Base-by-base conservation (phyloP, 306 rosid genomes). In the Geum urbanum region DNA sequence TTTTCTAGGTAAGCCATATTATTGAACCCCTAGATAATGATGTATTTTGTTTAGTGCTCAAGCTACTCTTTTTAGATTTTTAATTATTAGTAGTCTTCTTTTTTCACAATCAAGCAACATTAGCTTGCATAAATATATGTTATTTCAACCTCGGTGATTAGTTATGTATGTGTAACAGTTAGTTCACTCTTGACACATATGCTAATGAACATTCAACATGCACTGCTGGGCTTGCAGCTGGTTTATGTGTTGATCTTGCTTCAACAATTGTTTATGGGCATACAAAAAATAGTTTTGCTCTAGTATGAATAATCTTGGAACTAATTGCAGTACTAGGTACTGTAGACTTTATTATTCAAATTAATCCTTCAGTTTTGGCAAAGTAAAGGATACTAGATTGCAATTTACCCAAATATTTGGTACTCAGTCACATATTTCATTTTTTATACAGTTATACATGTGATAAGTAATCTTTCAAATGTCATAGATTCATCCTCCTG, bases 211-310 rank as follows among this genome's bases (percentile, higher is more conserved):
- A 94, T 89, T 94, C 99, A 48, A 97, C 99, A 80, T 69, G 71
- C 68, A 91, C 99, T 83, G 97, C 99, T 77, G 83, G 99, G 87
- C 87, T 91, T 75, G 99, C 99, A 15, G 97, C 99, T 51, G 99
- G 96, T 67, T 79, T 94, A 82, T 94, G 96, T 76, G 89, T 96
- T 72, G 99, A 94, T 83, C 91, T 94, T 72, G 92, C 99, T 77
- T 77, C 85, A 19, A 86, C 77, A 70, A 79, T 94, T 60, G 84
- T 87, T 75, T 88, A 92, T 76, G 99, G 99, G 61, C 91, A 48
- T 70, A 89, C 81, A 63, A 94, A 89, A 80, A 94, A 94, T 80
- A 96, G 99, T 63, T 94, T 94, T 84, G n/a, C 99, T 59, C 70
- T 94, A 95, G 99, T 94, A 84, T 70, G 81, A 11, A 70, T 63